A percentile compares a stretch with the other conserved stretches of the same genome.
These are phyloP conservation scores for Diospyros lotus DNA, from an alignment of 148 eudicot genomes.

Conservation along the genomic window DNA sequence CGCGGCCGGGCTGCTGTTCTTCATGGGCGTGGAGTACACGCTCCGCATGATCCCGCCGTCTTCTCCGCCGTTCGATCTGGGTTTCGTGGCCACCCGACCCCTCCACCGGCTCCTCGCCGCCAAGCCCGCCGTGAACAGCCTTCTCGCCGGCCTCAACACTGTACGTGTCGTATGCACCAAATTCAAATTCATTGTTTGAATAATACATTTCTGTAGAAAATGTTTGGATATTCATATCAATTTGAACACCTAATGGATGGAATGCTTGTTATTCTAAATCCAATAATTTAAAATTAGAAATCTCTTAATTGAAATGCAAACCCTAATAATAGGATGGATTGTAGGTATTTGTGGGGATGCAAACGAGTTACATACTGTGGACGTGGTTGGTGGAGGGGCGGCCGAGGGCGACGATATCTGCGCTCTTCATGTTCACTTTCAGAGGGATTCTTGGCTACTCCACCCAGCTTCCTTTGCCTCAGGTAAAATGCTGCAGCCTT, in stretches of 20 bases:
- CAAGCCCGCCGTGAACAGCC: constrained; percentile 53
- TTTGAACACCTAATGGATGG: neutral
- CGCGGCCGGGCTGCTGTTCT: constrained; percentile 49
- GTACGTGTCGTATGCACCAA: constrained; percentile 22
- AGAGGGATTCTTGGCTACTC: constrained; percentile 93
- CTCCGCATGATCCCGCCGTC: constrained; percentile 68
- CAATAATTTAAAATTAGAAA: too few relatives aligned
- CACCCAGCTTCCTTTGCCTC: constrained; percentile 91
- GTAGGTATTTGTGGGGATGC: constrained; percentile 91
- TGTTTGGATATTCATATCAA: neutral
- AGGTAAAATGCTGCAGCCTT: constrained; percentile 42
- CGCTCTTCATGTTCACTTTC: constrained; percentile 82
- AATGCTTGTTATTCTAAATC: too few relatives aligned
- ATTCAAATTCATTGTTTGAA: too few relatives aligned
- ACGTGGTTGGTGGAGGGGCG: constrained; percentile 86
- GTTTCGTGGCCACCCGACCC: constrained; percentile 49
- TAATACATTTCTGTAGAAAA: neutral
- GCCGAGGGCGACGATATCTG: constrained; percentile 79
- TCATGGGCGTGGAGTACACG: constrained; percentile 94
- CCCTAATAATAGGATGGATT: neutral
- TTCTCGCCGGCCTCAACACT: constrained; percentile 85
- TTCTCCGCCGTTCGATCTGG: constrained; percentile 82
- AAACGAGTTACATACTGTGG: constrained; percentile 75
- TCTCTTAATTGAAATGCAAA: too few relatives aligned
- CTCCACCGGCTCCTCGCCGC: constrained; percentile 51